Evolutionary conservation across 495 filamentous ascomycete species (phyloP).

Genomic region (Xanthoparmelia taractica): DNA sequence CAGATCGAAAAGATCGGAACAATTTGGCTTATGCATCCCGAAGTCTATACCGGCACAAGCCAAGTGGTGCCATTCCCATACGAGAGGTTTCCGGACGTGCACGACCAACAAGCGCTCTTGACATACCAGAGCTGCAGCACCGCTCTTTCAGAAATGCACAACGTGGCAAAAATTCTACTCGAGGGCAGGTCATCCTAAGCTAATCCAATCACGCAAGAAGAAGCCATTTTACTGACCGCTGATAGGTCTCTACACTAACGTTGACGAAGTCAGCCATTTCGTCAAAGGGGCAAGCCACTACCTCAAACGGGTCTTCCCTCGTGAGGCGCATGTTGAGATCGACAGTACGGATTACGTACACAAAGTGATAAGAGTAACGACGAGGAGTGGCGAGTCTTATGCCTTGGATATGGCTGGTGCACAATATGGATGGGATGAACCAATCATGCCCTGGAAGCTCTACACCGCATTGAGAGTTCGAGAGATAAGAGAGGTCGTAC

Average conservation of each 20-base stretch:
- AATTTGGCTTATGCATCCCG: neutral
- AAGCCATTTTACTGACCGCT: neutral
- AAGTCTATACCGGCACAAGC: neutral
- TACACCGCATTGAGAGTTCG: neutral
- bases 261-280: neutral
- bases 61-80: neutral
- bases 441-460: neutral
- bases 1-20: neutral
- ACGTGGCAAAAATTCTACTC: neutral
- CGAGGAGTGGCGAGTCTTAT: neutral
- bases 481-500: neutral
- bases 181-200: neutral
- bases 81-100: neutral
- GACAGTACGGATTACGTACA: conserved; percentile 2
- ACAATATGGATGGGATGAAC: conserved; percentile 2
- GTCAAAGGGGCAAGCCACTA: neutral
- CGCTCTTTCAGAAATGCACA: neutral
- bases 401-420: conserved; percentile 3
- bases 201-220: too few species aligned
- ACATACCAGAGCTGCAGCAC: neutral
- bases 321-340: neutral
- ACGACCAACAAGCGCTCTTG: neutral
- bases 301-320: too few species aligned
- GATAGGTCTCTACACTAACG: neutral
- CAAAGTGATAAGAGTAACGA: neutral